Conservation (phyloP, 2,329 filamentous ascomycete genomes). For the Calonectria multiphialidica region DNA sequence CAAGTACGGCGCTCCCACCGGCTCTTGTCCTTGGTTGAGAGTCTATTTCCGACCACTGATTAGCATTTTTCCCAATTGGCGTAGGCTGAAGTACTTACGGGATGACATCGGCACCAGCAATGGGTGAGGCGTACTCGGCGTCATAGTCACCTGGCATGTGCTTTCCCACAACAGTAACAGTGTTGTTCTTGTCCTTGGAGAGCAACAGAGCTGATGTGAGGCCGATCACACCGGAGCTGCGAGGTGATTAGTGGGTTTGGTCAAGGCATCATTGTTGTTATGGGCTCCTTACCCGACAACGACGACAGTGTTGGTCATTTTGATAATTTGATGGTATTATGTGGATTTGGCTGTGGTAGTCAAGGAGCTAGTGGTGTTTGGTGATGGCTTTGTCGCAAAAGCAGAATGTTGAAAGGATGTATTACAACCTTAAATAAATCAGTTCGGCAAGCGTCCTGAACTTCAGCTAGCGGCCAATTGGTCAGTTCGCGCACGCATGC, state of each 20-base stretch:
- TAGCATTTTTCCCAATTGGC: neutral
- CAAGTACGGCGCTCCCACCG: slow-evolving; percentile 75
- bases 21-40: slow-evolving; percentile 56
- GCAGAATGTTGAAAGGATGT: too few species aligned
- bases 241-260: slow-evolving; percentile 5
- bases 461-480: neutral
- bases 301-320: slow-evolving; percentile 48
- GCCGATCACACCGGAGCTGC: slow-evolving; percentile 63
- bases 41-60: slow-evolving; percentile 48
- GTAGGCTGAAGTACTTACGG: slow-evolving; percentile 65
- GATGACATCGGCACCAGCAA: slow-evolving; percentile 86
- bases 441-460: neutral
- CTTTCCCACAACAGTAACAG: slow-evolving; percentile 81
- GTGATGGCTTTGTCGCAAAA: neutral
- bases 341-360: too few species aligned
- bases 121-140: slow-evolving; percentile 90
- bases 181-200: slow-evolving; percentile 57
- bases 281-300: slow-evolving; percentile 45
- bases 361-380: neutral
- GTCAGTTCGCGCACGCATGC: neutral
- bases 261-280: neutral
- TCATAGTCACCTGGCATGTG: slow-evolving; percentile 96
- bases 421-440: neutral
- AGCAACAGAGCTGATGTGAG: slow-evolving; percentile 64
- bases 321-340: neutral